A percentile compares a stretch with the other conserved stretches of the same genome.
These are phyloP conservation scores for Irpex sp. DNA, from an alignment of 1,284 basidiomycete species.

Conservation along the genomic window DNA sequence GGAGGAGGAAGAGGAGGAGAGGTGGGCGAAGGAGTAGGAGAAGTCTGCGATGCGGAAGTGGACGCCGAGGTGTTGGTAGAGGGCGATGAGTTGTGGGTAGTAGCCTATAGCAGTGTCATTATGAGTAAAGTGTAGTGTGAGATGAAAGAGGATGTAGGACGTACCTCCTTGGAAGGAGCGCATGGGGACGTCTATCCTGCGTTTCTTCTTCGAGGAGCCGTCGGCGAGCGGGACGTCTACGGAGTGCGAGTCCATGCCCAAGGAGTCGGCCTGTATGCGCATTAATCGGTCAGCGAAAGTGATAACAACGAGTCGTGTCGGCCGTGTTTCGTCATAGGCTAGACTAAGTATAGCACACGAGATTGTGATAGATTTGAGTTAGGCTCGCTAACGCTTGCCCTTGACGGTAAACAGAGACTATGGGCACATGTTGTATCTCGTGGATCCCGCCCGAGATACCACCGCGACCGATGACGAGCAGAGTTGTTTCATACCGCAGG, in stretches of 20 bases:
- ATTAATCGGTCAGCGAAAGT: not conserved
- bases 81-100: slow-evolving; percentile 59
- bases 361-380: not conserved
- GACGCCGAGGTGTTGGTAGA: slow-evolving; percentile 57
- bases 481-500: not conserved
- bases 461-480: not conserved
- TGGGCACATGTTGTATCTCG: not conserved
- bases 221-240: slow-evolving; percentile 34
- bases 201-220: slow-evolving; percentile 26
- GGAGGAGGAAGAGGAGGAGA: no score
- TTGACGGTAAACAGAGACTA: no score
- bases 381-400: not conserved
- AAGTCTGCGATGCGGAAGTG: slow-evolving; percentile 49
- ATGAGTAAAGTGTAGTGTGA: not conserved
- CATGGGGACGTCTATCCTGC: slow-evolving; percentile 73
- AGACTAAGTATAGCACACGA: not conserved
- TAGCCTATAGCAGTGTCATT: slow-evolving; percentile 43
- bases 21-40: slow-evolving; percentile 62
- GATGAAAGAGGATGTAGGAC: slow-evolving; percentile 7
- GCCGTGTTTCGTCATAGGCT: not conserved
- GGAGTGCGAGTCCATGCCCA: slow-evolving; percentile 57
- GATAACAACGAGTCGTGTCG: no score
- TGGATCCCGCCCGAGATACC: not conserved
- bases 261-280: slow-evolving; percentile 28
- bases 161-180: slow-evolving; percentile 70